A percentile compares a stretch with the other conserved stretches of the same genome.
Evolutionary conservation across 257 asterid genomes (phyloP).

Genomic region (Solanum bukasovii): DNA sequence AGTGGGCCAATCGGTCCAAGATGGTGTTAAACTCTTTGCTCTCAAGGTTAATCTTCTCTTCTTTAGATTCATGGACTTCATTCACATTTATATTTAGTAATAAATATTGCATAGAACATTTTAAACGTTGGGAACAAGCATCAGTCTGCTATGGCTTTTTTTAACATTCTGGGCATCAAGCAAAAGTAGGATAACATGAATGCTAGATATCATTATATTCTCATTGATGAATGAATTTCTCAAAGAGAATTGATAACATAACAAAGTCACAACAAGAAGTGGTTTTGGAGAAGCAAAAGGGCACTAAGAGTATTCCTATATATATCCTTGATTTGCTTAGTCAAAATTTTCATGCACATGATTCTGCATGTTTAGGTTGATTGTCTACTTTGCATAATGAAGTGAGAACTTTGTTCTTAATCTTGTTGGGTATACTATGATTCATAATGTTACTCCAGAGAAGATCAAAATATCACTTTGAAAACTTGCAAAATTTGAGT

Average conservation of each 20-base stretch:
- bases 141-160: neutral
- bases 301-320: neutral
- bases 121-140: neutral
- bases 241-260: neutral
- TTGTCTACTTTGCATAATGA: neutral
- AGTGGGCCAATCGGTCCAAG: conserved; percentile 82
- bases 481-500: neutral
- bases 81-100: neutral
- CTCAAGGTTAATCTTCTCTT: conserved; percentile 41
- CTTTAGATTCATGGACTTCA: neutral
- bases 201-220: neutral
- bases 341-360: neutral
- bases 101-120: neutral
- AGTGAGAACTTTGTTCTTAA: neutral
- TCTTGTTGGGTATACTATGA: neutral
- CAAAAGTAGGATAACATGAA: neutral
- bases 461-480: neutral
- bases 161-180: neutral
- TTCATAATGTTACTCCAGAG: neutral
- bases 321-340: neutral
- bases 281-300: neutral
- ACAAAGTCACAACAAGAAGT: neutral
- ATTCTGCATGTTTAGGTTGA: neutral
- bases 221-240: neutral
- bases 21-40: conserved; percentile 52